These are phyloP conservation scores for Fusarium graminum DNA, from an alignment of 2,329 filamentous ascomycete genomes.

Conservation along the genomic window DNA sequence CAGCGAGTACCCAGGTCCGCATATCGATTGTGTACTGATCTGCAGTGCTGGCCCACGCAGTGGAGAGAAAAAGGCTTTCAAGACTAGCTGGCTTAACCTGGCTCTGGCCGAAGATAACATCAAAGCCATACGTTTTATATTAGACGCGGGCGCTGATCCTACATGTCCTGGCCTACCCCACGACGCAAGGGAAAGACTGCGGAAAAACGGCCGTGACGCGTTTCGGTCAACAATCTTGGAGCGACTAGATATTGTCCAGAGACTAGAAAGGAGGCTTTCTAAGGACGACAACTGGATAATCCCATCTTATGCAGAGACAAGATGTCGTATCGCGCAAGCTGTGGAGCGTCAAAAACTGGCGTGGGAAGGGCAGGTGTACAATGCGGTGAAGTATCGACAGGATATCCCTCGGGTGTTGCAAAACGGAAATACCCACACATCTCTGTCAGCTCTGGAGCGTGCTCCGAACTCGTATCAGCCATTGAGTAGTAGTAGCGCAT, in stretches of 20 bases:
- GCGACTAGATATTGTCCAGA: neutral
- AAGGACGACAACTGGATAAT: neutral
- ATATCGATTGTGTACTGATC: constrained; percentile 13
- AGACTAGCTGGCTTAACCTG: constrained; percentile 21
- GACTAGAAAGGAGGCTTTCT: neutral
- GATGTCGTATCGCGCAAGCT: fast-evolving
- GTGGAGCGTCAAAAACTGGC: neutral
- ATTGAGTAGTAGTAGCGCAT: constrained; percentile 7
- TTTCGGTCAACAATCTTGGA: neutral
- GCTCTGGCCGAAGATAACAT: constrained; percentile 1
- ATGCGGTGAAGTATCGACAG: neutral
- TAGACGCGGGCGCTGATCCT: constrained; percentile 16
- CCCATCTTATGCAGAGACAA: neutral
- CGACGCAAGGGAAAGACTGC: neutral
- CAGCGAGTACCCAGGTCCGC: constrained; percentile 14
- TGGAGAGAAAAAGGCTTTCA: fast-evolving
- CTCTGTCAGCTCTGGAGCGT: fast-evolving
- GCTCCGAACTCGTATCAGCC: neutral
- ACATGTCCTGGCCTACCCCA: neutral
- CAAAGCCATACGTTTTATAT: neutral
- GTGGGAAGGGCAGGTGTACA: neutral
- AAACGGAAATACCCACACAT: fast-evolving
- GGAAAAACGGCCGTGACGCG: fast-evolving
- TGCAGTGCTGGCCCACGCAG: fast-evolving
- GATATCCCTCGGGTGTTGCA: neutral